phyloP scores from a whole-genome alignment of 306 rosid species.

The Echinosophora koreensis region DNA sequence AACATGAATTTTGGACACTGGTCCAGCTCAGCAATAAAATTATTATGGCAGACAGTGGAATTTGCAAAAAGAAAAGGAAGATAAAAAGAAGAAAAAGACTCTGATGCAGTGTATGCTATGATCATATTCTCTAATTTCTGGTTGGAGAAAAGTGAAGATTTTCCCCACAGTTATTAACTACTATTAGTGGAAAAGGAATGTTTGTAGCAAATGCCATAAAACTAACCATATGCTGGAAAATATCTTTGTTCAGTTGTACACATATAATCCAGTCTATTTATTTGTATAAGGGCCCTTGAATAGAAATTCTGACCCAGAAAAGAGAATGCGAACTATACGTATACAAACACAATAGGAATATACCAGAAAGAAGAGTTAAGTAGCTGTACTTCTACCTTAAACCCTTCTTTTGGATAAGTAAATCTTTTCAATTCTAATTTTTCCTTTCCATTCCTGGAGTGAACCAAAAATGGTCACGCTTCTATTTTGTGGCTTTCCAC shows the following conservation, averaged over 20 bases:
- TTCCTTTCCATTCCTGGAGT: constrained; percentile 9
- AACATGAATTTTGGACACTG: background rate
- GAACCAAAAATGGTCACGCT: background rate
- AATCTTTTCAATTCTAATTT: constrained; percentile 26
- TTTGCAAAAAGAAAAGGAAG: too few species aligned
- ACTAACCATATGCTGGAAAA: constrained; percentile 26
- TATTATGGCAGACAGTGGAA: background rate
- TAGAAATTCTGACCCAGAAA: constrained; percentile 34
- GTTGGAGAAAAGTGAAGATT: background rate
- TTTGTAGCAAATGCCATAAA: constrained; percentile 19
- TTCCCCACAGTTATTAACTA: constrained; percentile 23
- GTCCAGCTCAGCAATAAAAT: background rate
- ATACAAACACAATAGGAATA: constrained; percentile 13
- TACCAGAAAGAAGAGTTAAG: background rate
- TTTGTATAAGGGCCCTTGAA: constrained; percentile 18
- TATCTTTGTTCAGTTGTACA: constrained; percentile 25
- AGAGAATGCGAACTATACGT: background rate
- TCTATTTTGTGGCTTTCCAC: background rate
- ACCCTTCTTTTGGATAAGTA: constrained; percentile 22
- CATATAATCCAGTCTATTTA: constrained; percentile 13
- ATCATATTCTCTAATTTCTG: constrained; percentile 6
- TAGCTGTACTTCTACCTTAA: constrained; percentile 3
- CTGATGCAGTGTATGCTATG: background rate
- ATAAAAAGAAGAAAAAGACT: background rate
- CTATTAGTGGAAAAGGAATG: constrained; percentile 19